Percentiles rank a stretch among this genome's conserved stretches.
These are phyloP conservation scores for Conticribra guillardii DNA, from an alignment of 108 stramenopile species.

Conservation along the genomic window DNA sequence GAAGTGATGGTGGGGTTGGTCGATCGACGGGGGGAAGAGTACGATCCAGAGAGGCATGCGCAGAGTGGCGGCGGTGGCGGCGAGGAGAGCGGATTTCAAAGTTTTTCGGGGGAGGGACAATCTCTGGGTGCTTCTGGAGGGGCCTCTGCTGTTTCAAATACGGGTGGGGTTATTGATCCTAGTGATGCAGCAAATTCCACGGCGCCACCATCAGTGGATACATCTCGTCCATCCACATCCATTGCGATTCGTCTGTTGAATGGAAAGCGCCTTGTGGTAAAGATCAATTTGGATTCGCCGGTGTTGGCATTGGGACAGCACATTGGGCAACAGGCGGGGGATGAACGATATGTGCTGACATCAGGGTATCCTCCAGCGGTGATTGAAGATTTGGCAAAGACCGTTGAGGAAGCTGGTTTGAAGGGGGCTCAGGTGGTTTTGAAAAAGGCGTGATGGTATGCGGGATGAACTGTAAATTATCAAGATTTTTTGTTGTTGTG, in stretches of 20 bases:
- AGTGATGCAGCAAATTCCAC: conserved; percentile 8
- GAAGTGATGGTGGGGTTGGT: conserved; percentile 79
- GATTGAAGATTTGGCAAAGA: conserved; percentile 57
- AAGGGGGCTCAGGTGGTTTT: conserved; percentile 75
- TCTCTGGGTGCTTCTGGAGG: conserved; percentile 40
- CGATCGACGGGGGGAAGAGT: conserved; percentile 81
- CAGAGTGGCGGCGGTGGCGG: conserved; percentile 58
- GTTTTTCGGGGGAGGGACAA: conserved; percentile 50
- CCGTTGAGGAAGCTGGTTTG: conserved; percentile 74
- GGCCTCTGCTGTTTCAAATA: neutral
- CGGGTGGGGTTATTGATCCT: conserved; percentile 61
- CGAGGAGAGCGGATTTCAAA: conserved; percentile 29
- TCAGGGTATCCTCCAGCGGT: conserved; percentile 79
- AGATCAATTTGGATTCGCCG: conserved; percentile 49
- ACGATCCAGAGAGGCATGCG: conserved; percentile 66
- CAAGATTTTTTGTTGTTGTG: too few relatives aligned
- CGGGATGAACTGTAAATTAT: too few relatives aligned
- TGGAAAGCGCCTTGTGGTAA: conserved; percentile 70
- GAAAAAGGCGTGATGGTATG: conserved; percentile 62
- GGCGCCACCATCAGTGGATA: conserved; percentile 43
- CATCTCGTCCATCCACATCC: conserved; percentile 56
- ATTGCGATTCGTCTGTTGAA: conserved; percentile 77
- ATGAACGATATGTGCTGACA: conserved; percentile 56
- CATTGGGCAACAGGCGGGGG: conserved; percentile 37
- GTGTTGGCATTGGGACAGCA: conserved; percentile 61